Evolutionary conservation across 148 eudicot species (phyloP).

Genomic region (Diospyros lotus): DNA sequence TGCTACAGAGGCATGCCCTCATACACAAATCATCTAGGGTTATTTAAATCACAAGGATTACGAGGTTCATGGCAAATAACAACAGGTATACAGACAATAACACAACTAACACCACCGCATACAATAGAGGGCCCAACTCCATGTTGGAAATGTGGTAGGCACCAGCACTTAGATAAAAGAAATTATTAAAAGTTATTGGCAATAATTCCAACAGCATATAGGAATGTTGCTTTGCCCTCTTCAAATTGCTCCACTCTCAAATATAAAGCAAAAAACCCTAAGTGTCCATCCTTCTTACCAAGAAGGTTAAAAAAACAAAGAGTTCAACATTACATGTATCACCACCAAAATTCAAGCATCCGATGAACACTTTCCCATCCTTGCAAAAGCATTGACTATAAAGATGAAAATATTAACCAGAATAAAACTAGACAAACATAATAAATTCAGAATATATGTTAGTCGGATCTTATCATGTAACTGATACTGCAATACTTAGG

Average conservation of each 20-base stretch:
- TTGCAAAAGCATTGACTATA: neutral
- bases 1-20: too few relatives aligned
- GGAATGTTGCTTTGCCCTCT: neutral
- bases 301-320: neutral
- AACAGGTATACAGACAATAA: too few relatives aligned
- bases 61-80: too few relatives aligned
- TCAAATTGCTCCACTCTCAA: neutral
- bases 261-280: neutral
- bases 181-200: neutral
- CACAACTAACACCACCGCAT: too few relatives aligned
- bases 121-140: neutral
- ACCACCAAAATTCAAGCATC: neutral
- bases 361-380: neutral
- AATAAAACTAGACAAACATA: neutral
- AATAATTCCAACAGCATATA: neutral
- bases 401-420: neutral
- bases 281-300: neutral
- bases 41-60: too few relatives aligned
- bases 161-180: neutral
- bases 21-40: too few relatives aligned
- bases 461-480: too few relatives aligned
- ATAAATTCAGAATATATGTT: neutral
- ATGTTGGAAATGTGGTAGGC: neutral
- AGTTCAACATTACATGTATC: neutral
- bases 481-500: too few relatives aligned